Evolutionary conservation across 768 basidiomycete genomes (phyloP).

Genomic region (Tulasnella sp.): DNA sequence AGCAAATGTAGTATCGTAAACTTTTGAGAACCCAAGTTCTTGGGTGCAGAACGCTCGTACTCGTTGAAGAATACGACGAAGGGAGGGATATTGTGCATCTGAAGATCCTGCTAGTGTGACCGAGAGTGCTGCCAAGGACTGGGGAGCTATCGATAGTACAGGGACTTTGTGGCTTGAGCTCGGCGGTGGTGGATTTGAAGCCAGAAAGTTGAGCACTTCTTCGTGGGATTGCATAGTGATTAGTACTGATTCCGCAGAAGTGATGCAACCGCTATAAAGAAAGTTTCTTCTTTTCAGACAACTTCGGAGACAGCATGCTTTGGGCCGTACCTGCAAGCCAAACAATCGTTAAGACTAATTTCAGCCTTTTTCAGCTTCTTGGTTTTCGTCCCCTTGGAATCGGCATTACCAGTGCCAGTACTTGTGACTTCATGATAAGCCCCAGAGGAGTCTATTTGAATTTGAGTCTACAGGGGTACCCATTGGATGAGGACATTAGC

Average conservation of each 20-base stretch:
- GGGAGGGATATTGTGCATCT: constrained; percentile 26
- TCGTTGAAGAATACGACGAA: constrained; percentile 52
- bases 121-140: constrained; percentile 70
- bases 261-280: constrained; percentile 77
- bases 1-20: constrained; percentile 92
- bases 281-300: constrained; percentile 1
- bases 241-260: constrained; percentile 92
- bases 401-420: neutral
- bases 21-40: constrained; percentile 61
- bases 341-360: constrained; percentile 92
- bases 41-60: constrained; percentile 55
- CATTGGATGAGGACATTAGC: constrained; percentile 15
- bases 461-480: constrained; percentile 57
- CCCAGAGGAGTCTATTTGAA: constrained; percentile 72
- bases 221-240: constrained; percentile 92
- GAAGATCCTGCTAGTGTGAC: constrained; percentile 42
- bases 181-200: constrained; percentile 35
- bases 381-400: constrained; percentile 14
- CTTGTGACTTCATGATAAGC: constrained; percentile 69
- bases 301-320: neutral
- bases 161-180: constrained; percentile 40
- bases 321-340: constrained; percentile 78
- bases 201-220: constrained; percentile 74
- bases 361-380: constrained; percentile 82
- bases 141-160: constrained; percentile 80